Evolutionary conservation across 768 basidiomycete genomes (phyloP).

Genomic region (Sarcomyxa edulis): DNA sequence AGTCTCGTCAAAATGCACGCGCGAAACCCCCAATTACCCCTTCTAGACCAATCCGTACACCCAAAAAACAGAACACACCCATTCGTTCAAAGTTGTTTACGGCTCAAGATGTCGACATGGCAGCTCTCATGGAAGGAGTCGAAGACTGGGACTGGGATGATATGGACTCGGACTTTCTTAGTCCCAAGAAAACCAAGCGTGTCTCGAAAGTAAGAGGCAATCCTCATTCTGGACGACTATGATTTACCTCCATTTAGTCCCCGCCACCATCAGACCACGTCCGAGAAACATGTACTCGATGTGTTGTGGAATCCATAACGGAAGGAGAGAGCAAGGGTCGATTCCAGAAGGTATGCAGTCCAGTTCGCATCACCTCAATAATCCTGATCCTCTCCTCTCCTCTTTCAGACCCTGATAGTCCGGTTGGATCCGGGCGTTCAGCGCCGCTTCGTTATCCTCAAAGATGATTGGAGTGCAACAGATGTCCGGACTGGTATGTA

Average conservation of each 20-base stretch:
- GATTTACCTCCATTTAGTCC: not conserved
- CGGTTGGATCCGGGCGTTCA: constrained; percentile 33
- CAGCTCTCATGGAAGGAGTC: constrained; percentile 53
- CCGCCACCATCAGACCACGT: constrained; percentile 15
- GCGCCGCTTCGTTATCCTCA: constrained; percentile 49
- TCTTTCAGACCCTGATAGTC: constrained; percentile 45
- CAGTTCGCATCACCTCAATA: not conserved
- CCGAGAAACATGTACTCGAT: constrained; percentile 45
- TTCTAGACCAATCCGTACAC: constrained; percentile 6
- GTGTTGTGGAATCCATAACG: constrained; percentile 43
- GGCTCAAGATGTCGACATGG: constrained; percentile 36
- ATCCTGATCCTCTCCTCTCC: not conserved
- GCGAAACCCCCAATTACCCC: constrained; percentile 8
- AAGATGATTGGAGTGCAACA: constrained; percentile 73
- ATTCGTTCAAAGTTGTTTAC: constrained; percentile 18
- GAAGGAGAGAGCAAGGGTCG: constrained; percentile 24
- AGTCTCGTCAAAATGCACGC: constrained; percentile 11
- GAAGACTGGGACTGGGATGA: constrained; percentile 70
- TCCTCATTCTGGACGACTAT: not conserved
- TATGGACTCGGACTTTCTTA: constrained; percentile 43
- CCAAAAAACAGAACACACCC: constrained; percentile 5
- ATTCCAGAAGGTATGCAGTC: constrained; percentile 36
- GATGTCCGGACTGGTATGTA: constrained; percentile 54
- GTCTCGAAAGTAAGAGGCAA: not conserved
- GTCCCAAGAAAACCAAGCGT: constrained; percentile 40